A percentile compares a stretch with the other conserved stretches of the same genome.
Conservation (phyloP, 2,329 filamentous ascomycete species). For the Myriosclerotinia scirpicola region DNA sequence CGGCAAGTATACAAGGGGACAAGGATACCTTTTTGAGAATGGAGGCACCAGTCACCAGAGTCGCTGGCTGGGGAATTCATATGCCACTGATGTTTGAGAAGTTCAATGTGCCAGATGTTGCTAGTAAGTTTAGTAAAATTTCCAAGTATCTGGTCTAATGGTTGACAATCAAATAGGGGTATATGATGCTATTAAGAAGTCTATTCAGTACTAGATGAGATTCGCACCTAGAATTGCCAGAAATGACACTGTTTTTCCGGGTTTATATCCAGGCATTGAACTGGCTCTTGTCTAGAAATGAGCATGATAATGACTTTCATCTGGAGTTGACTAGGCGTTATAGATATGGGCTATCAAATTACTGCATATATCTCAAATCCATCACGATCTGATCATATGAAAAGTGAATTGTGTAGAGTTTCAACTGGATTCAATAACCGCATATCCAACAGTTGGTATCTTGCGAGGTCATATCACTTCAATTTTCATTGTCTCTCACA, state of each 20-base stretch:
- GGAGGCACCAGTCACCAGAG: constrained; percentile 68
- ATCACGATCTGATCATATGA: neutral
- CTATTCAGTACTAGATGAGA: constrained; percentile 36
- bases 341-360: neutral
- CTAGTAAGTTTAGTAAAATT: constrained; percentile 53
- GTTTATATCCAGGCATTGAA: no score
- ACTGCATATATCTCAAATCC: neutral
- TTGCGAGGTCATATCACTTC: no score
- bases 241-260: no score
- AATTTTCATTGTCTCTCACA: no score
- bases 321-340: neutral
- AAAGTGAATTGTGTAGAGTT: neutral
- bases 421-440: no score
- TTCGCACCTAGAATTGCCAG: neutral
- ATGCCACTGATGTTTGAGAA: constrained; percentile 64
- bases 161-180: constrained; percentile 36
- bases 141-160: neutral
- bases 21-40: constrained; percentile 62
- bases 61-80: constrained; percentile 70
- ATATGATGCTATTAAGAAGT: constrained; percentile 41
- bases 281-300: neutral
- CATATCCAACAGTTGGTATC: no score
- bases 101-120: constrained; percentile 68
- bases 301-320: constrained; percentile 4
- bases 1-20: constrained; percentile 67